These are phyloP conservation scores for Hypoxylon sp. DNA, from an alignment of 2,329 filamentous ascomycete genomes.

Conservation along the genomic window DNA sequence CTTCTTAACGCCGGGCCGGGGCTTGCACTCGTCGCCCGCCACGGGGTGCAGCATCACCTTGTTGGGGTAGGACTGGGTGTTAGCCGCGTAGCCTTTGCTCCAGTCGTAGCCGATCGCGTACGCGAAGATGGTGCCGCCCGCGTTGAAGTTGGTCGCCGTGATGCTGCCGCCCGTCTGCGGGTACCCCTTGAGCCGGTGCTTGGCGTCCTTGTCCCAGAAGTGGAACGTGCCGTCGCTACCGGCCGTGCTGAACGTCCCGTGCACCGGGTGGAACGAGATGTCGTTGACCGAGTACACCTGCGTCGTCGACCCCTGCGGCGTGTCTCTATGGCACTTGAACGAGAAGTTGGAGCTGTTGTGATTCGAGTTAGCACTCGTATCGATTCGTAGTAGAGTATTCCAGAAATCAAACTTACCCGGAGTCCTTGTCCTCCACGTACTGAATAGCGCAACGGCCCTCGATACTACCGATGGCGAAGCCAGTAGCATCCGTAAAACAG, in stretches of 20 bases:
- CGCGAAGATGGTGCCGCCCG: conserved; percentile 83
- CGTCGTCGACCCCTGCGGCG: conserved; percentile 77
- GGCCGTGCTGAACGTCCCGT: conserved; percentile 98
- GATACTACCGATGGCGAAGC: conserved; percentile 95
- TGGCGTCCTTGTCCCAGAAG: conserved; percentile 95
- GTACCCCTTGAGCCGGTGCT: conserved; percentile 90
- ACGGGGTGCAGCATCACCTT: conserved; percentile 90
- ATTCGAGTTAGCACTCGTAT: conserved; percentile 15
- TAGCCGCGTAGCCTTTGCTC: conserved; percentile 93
- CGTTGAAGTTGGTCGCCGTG: conserved; percentile 90
- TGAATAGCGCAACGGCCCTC: conserved; percentile 98
- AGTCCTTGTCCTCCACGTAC: conserved; percentile 96
- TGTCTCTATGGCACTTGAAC: conserved; percentile 97
- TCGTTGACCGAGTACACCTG: conserved; percentile 97
- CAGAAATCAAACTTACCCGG: conserved; percentile 62
- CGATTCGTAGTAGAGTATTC: background rate
- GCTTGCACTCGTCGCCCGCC: conserved; percentile 70
- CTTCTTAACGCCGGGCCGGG: conserved; percentile 70
- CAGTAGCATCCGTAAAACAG: conserved; percentile 91
- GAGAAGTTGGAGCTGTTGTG: conserved; percentile 85
- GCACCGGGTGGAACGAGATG: conserved; percentile 95
- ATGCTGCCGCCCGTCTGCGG: conserved; percentile 87
- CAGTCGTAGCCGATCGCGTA: conserved; percentile 97
- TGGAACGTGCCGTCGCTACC: conserved; percentile 96
- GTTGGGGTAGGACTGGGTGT: conserved; percentile 78